These are phyloP conservation scores for Salix purpurea DNA, from an alignment of 345 rosid species.

Conservation along the genomic window DNA sequence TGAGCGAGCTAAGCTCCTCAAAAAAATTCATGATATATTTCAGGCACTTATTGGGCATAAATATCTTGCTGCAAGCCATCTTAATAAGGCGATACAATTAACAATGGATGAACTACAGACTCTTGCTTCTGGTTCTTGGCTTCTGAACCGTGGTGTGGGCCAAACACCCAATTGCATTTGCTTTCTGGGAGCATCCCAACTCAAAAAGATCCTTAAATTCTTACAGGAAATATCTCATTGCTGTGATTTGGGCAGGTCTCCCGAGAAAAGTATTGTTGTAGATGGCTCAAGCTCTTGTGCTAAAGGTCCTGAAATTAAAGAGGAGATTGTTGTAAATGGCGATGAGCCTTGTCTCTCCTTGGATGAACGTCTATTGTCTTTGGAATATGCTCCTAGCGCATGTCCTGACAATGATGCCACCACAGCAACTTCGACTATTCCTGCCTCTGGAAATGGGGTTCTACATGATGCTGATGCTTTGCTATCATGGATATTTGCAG, in stretches of 20 bases:
- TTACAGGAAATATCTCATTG: slow-evolving; percentile 76
- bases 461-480: slow-evolving; percentile 44
- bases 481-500: slow-evolving; percentile 84
- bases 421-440: slow-evolving; percentile 28
- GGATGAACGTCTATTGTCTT: slow-evolving; percentile 49
- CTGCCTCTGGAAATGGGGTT: slow-evolving; percentile 29
- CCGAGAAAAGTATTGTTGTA: slow-evolving; percentile 46
- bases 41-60: slow-evolving; percentile 71
- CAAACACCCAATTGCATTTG: slow-evolving; percentile 72
- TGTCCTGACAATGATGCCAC: slow-evolving; percentile 25
- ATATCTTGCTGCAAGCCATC: slow-evolving; percentile 75
- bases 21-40: slow-evolving; percentile 58
- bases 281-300: slow-evolving; percentile 44
- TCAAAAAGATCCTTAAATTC: slow-evolving; percentile 73
- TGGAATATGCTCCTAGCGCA: slow-evolving; percentile 26
- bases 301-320: slow-evolving; percentile 40
- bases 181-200: slow-evolving; percentile 79
- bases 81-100: slow-evolving; percentile 66
- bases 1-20: slow-evolving; percentile 77
- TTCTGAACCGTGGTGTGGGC: slow-evolving; percentile 55
- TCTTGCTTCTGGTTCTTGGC: slow-evolving; percentile 58
- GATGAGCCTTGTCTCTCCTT: slow-evolving; percentile 56
- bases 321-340: slow-evolving; percentile 58
- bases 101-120: slow-evolving; percentile 72
- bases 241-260: slow-evolving; percentile 65